phyloP scores from a whole-genome alignment of 139 green algal genomes.

The Tetraselmis chui region DNA sequence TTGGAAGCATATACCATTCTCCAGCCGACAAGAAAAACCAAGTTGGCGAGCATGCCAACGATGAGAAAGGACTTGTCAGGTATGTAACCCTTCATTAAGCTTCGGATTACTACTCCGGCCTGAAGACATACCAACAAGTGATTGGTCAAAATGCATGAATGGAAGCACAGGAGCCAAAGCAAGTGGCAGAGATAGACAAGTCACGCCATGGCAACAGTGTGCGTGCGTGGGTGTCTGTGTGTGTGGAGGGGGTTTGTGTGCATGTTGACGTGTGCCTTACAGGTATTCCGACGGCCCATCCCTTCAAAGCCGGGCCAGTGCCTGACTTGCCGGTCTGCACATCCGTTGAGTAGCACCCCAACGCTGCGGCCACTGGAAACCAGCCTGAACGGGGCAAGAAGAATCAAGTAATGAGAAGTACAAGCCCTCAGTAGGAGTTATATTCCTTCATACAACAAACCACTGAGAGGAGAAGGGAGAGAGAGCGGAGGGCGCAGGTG shows the following conservation, averaged over 20 bases:
- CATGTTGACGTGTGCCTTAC: no score
- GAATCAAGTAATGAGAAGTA: no score
- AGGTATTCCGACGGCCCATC: neutral
- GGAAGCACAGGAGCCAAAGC: no score
- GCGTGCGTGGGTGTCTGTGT: no score
- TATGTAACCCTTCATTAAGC: neutral
- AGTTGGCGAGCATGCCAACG: neutral
- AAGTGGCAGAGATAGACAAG: no score
- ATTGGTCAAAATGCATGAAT: no score
- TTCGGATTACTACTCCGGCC: neutral
- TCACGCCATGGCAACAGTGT: no score
- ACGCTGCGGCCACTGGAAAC: neutral
- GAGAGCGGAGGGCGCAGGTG: neutral
- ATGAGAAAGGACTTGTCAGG: neutral
- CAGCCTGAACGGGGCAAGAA: no score
- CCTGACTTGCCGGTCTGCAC: neutral
- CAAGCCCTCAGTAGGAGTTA: neutral
- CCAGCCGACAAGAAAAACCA: neutral
- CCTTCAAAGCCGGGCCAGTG: neutral
- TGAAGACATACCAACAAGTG: no score
- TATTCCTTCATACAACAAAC: neutral
- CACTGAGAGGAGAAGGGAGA: neutral
- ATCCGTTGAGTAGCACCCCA: neutral
- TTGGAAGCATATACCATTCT: neutral
- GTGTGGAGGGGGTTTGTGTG: no score